phyloP scores from a whole-genome alignment of 73 alveolate genomes.

The Paramecium caudatum region DNA sequence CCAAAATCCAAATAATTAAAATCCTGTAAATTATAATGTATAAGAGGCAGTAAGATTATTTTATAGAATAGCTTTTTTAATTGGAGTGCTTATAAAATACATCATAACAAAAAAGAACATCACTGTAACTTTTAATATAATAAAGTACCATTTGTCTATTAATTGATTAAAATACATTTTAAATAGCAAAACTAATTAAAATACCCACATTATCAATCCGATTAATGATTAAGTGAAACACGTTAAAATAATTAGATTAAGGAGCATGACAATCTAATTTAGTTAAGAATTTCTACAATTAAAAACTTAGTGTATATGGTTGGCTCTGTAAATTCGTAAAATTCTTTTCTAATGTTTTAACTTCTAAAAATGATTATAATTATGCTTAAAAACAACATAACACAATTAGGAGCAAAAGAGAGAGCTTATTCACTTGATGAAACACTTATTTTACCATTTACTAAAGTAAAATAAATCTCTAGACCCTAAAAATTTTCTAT shows the following conservation, averaged over 20 bases:
- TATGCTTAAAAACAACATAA: neutral
- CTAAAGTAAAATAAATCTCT: neutral
- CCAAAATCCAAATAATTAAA: neutral
- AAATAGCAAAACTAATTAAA: neutral
- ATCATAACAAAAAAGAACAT: conserved; percentile 37
- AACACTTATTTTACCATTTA: neutral
- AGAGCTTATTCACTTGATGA: neutral
- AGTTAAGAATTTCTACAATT: neutral
- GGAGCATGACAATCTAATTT: neutral
- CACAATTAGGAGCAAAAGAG: conserved; percentile 24
- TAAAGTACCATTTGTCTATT: neutral
- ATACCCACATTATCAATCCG: neutral
- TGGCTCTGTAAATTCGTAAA: neutral
- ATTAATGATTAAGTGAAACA: neutral
- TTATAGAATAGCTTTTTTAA: neutral
- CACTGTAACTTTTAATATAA: neutral
- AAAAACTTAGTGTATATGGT: conserved; percentile 4
- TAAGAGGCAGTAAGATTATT: neutral
- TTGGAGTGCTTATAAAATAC: conserved; percentile 58
- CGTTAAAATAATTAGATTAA: neutral
- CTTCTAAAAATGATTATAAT: neutral
- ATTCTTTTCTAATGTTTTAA: neutral
- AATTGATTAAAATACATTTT: conserved; percentile 41
- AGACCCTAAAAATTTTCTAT: conserved; percentile 35
- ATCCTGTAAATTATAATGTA: conserved; percentile 6